Conservation (phyloP, 805 yeast genomes). For the Yueomyces sp. region DNA sequence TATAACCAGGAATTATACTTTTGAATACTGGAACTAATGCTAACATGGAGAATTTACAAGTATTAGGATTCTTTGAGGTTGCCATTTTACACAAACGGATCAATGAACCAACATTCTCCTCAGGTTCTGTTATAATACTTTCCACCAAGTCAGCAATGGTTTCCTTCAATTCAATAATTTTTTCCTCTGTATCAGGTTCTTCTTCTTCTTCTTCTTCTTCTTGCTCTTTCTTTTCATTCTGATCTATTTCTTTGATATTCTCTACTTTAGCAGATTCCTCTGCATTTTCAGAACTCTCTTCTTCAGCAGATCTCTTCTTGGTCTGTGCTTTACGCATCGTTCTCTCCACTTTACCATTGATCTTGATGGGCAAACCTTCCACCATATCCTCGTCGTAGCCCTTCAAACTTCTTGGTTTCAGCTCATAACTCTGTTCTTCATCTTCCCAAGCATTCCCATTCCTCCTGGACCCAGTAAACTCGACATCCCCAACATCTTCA, state of each 20-base stretch:
- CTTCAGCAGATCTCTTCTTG: slow-evolving; percentile 5
- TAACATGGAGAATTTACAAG: slow-evolving; percentile 57
- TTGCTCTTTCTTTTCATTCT: slow-evolving; percentile 14
- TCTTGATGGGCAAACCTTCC: slow-evolving; percentile 73
- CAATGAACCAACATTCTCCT: slow-evolving; percentile 56
- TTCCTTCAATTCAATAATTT: slow-evolving; percentile 53
- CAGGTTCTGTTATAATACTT: slow-evolving; percentile 73
- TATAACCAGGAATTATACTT: slow-evolving; percentile 76
- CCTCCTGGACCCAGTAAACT: slow-evolving; percentile 1
- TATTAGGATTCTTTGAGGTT: slow-evolving; percentile 48
- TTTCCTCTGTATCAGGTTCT: slow-evolving; percentile 39
- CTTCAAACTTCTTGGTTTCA: slow-evolving; percentile 45
- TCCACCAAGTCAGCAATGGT: slow-evolving; percentile 75
- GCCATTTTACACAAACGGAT: slow-evolving; percentile 61
- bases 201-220: slow-evolving; percentile 21
- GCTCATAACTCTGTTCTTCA: slow-evolving; percentile 70
- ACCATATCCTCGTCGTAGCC: slow-evolving; percentile 29
- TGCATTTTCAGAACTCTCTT: slow-evolving; percentile 5
- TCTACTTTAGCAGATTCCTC: slow-evolving; percentile 20
- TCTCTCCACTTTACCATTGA: slow-evolving; percentile 64
- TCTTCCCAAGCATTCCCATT: slow-evolving; percentile 38
- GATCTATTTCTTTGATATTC: slow-evolving; percentile 14
- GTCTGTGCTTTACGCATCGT: slow-evolving; percentile 28
- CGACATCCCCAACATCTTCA: slow-evolving; percentile 10
- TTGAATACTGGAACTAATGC: slow-evolving; percentile 79